phyloP scores from a whole-genome alignment of 495 filamentous ascomycete genomes.

The Polyplosphaeria fusca region DNA sequence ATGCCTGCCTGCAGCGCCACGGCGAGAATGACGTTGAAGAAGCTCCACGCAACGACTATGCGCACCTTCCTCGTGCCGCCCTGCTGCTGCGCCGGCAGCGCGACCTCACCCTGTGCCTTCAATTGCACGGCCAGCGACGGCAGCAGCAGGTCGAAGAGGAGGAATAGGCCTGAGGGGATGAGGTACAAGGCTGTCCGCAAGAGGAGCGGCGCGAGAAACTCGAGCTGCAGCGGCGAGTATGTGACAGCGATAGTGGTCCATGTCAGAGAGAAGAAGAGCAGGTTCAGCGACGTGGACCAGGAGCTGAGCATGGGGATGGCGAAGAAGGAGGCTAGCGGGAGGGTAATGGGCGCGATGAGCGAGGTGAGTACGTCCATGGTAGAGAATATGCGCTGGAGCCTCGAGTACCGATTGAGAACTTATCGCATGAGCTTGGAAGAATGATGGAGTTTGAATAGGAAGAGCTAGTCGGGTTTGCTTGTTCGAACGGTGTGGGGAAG shows the following conservation, averaged over 20 bases:
- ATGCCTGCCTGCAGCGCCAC: conserved; percentile 38
- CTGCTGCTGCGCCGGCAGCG: conserved; percentile 50
- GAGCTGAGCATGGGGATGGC: conserved; percentile 52
- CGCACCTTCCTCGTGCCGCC: conserved; percentile 31
- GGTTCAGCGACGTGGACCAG: conserved; percentile 75
- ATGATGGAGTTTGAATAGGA: background rate
- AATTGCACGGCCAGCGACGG: conserved; percentile 63
- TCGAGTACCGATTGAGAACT: too few relatives aligned
- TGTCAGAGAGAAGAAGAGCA: conserved; percentile 86
- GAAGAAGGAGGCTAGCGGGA: conserved; percentile 67
- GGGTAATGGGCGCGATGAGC: conserved; percentile 51
- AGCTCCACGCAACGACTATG: conserved; percentile 50
- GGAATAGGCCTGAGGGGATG: conserved; percentile 68
- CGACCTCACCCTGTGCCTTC: conserved; percentile 65
- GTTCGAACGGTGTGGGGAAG: too few relatives aligned
- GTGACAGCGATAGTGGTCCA: conserved; percentile 82
- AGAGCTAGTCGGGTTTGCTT: too few relatives aligned
- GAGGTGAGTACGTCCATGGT: conserved; percentile 9
- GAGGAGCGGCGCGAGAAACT: conserved; percentile 64
- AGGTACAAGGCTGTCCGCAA: conserved; percentile 71
- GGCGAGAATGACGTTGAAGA: conserved; percentile 65
- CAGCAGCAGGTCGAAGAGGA: conserved; percentile 66
- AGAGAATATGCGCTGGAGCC: too few relatives aligned
- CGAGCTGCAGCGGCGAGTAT: conserved; percentile 71
- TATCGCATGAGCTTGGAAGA: too few relatives aligned